These are phyloP conservation scores for Massariosphaeria phaeospora DNA, from an alignment of 495 filamentous ascomycete species.

Conservation along the genomic window DNA sequence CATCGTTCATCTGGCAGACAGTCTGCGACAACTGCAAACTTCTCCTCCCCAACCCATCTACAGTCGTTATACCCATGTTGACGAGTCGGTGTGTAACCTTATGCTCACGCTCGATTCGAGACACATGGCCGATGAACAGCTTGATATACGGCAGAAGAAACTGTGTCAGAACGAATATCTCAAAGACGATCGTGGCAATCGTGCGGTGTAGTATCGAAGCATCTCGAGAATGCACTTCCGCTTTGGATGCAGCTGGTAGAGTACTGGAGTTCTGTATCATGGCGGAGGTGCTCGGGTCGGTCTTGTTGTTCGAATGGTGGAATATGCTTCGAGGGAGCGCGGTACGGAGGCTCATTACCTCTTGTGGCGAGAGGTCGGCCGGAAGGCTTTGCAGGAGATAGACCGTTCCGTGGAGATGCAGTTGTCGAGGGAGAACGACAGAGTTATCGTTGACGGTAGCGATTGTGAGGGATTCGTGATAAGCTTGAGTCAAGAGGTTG, in stretches of 20 bases:
- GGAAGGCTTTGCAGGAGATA: conserved; percentile 67
- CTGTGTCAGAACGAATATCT: conserved; percentile 53
- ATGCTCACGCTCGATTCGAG: conserved; percentile 61
- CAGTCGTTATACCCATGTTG: conserved; percentile 46
- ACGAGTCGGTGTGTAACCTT: conserved; percentile 55
- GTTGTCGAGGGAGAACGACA: conserved; percentile 51
- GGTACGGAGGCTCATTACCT: conserved; percentile 44
- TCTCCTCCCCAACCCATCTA: conserved; percentile 51
- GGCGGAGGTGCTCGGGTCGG: conserved; percentile 40
- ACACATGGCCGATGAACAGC: conserved; percentile 48
- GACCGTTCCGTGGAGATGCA: conserved; percentile 61
- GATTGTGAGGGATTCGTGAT: conserved; percentile 37
- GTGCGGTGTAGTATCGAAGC: conserved; percentile 55
- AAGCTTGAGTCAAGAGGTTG: conserved; percentile 39
- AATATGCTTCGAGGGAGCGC: conserved; percentile 43
- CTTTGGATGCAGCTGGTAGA: conserved; percentile 11
- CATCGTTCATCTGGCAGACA: conserved; percentile 52
- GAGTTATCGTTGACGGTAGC: conserved; percentile 30
- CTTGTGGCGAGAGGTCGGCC: conserved; percentile 48
- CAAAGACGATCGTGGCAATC: conserved; percentile 52
- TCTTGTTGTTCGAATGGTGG: neutral
- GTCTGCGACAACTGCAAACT: conserved; percentile 48
- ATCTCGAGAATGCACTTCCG: conserved; percentile 8
- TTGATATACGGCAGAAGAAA: conserved; percentile 57
- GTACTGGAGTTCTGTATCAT: conserved; percentile 9